Evolutionary conservation across 2,329 filamentous ascomycete genomes (phyloP), one percentile per base, ranked within the genome.

Genomic region (Ophiostoma triangulosporum): DNA sequence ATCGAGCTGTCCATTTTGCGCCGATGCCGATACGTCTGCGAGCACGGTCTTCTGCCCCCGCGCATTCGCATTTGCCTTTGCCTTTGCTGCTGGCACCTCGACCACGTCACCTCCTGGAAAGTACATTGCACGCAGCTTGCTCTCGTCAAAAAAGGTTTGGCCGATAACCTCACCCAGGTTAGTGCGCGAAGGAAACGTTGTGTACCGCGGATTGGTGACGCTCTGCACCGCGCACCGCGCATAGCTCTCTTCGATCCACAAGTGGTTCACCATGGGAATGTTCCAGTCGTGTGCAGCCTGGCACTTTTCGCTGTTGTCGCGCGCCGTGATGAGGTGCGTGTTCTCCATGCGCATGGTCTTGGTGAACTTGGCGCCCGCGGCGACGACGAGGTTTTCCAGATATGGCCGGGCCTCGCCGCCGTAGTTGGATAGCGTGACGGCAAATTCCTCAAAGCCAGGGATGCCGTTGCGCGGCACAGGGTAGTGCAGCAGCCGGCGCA

Each of bases 161-260:
- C 93, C 93, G 55, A 95, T 87, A 53, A 97, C 80, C 66, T 97
- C 93, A 51, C 89, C 86, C 6, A 98, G 75, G 64, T 98, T 97
- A 2, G 91, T 97, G 54, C 89, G 79, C 11, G 78, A 76, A 15
- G 93, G 93, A 60, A 97, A 98, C 64, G 89, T 83, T 1, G 78
- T 88, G 64, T 95, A 98, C 58, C 84, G 83, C 8, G 77, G 73
- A 51, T 86, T 79, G 4, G 85, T 84, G 22, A 90, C 70, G 0
- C 80, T 78, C 64, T 88, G 84, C 55, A 84, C 72, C 63, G 86
- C 77, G 71, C 89, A 95, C 64, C 86, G 88, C 1, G 91, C 88
- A 64, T 97, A 98, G 67, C 89, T 94, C 64, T 98, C 93, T 67
- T 98, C 93, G 46, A 98, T 77, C 93, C 93, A 98, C 1, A 98